Percentiles rank a stretch among this genome's conserved stretches.
phyloP scores from a whole-genome alignment of 1,139 yeast genomes.

The Diutina neorugosa region DNA sequence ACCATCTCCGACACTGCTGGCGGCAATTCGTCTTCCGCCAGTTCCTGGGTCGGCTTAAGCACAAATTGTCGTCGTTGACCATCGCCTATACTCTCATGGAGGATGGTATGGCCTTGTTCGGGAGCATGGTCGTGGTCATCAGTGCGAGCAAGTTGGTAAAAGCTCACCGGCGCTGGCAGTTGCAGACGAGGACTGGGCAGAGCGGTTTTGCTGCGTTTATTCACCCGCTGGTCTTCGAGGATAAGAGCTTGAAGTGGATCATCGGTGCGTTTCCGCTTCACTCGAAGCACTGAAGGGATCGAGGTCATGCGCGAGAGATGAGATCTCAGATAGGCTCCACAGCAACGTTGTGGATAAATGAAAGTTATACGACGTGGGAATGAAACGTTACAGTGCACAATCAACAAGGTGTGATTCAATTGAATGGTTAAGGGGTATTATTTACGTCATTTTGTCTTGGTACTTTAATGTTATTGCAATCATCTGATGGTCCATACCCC shows the following conservation, averaged over 20 bases:
- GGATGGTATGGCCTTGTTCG: background rate
- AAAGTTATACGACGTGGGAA: no score
- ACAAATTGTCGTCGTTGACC: background rate
- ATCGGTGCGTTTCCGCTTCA: slow-evolving; percentile 75
- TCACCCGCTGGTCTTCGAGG: slow-evolving; percentile 23
- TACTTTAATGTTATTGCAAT: no score
- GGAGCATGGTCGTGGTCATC: background rate
- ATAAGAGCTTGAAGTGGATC: slow-evolving; percentile 77
- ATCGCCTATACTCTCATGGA: background rate
- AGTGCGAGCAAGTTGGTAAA: slow-evolving; percentile 55
- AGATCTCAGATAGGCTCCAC: no score
- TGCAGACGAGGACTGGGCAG: slow-evolving; percentile 11
- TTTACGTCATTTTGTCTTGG: no score
- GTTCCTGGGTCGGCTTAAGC: background rate
- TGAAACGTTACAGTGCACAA: no score
- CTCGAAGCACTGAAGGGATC: slow-evolving; percentile 37
- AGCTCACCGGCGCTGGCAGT: slow-evolving; percentile 13
- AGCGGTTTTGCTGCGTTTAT: slow-evolving; percentile 9
- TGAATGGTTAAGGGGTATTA: no score
- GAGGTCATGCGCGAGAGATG: background rate
- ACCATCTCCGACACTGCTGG: slow-evolving; percentile 60
- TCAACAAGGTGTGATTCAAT: no score
- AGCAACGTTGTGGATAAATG: no score
- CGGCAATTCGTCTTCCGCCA: background rate
- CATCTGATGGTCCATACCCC: no score